These are phyloP conservation scores for Plantago rigida DNA, from an alignment of 305 asterid species.

Conservation along the genomic window DNA sequence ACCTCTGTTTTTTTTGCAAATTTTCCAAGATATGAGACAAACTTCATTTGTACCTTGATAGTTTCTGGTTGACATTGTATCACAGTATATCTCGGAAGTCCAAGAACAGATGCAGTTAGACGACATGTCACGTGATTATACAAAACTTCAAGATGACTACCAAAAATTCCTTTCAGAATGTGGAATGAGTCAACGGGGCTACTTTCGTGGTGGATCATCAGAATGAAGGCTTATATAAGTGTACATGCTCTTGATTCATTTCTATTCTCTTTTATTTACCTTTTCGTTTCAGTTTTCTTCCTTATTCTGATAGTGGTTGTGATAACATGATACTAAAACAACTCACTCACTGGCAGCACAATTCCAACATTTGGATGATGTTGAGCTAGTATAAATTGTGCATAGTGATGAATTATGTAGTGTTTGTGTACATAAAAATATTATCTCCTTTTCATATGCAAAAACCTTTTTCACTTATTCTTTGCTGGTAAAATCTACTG, in stretches of 20 bases:
- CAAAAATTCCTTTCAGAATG: slow-evolving; percentile 59
- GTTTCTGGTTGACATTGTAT: slow-evolving; percentile 10
- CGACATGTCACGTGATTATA: slow-evolving; percentile 30
- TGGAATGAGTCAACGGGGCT: slow-evolving; percentile 58
- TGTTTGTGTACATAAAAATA: neutral
- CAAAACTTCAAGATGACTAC: slow-evolving; percentile 49
- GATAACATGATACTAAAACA: neutral
- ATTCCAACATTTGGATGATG: neutral
- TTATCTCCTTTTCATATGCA: too few species aligned
- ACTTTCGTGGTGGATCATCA: slow-evolving; percentile 58
- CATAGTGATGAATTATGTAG: neutral
- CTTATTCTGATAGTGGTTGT: neutral
- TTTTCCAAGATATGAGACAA: neutral
- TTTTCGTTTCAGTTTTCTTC: slow-evolving; percentile 21
- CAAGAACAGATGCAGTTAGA: slow-evolving; percentile 28
- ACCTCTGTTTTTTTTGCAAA: neutral
- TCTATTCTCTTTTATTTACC: slow-evolving; percentile 7
- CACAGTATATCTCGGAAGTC: slow-evolving; percentile 34
- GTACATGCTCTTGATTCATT: neutral
- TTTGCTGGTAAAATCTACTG: too few species aligned
- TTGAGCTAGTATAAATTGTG: neutral
- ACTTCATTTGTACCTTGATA: neutral
- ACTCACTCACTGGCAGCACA: neutral
- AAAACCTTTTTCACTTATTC: too few species aligned
- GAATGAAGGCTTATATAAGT: slow-evolving; percentile 8